Evolutionary conservation across 768 basidiomycete species (phyloP).

Genomic region (Mycena metata): DNA sequence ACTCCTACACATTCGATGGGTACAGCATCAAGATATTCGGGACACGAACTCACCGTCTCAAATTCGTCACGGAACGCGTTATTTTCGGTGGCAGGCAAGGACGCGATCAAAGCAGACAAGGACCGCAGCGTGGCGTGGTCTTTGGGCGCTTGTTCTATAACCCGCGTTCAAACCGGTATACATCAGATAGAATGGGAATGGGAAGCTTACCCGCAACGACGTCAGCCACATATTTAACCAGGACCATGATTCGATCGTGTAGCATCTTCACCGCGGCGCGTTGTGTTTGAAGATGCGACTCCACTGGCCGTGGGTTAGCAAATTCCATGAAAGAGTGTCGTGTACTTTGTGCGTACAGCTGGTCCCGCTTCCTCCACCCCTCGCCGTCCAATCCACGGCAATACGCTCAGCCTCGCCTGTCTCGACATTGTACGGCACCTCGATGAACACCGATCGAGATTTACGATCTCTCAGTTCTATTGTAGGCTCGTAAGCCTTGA

Average conservation of each 20-base stretch:
- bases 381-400: constrained; percentile 95
- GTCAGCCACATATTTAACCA: constrained; percentile 88
- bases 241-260: constrained; percentile 87
- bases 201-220: constrained; percentile 74
- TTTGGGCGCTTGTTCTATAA: constrained; percentile 74
- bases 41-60: constrained; percentile 70
- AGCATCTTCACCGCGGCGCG: constrained; percentile 97
- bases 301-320: constrained; percentile 65
- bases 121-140: constrained; percentile 89
- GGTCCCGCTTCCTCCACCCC: constrained; percentile 85
- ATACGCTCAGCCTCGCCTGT: constrained; percentile 99
- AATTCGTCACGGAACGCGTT: constrained; percentile 90
- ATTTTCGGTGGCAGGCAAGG: constrained; percentile 89
- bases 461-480: constrained; percentile 86
- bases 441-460: constrained; percentile 84
- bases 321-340: constrained; percentile 9
- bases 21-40: neutral
- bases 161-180: neutral
- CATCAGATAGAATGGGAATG: constrained; percentile 1
- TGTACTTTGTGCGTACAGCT: constrained; percentile 67
- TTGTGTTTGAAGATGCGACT: constrained; percentile 91
- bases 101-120: constrained; percentile 87
- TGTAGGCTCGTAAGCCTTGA: constrained; percentile 94
- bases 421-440: constrained; percentile 90
- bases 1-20: constrained; percentile 73